Percentiles rank a stretch among this genome's conserved stretches.
These are phyloP conservation scores for Sextonia rubra DNA, from an alignment of 164 flowering plant genomes.

Conservation along the genomic window DNA sequence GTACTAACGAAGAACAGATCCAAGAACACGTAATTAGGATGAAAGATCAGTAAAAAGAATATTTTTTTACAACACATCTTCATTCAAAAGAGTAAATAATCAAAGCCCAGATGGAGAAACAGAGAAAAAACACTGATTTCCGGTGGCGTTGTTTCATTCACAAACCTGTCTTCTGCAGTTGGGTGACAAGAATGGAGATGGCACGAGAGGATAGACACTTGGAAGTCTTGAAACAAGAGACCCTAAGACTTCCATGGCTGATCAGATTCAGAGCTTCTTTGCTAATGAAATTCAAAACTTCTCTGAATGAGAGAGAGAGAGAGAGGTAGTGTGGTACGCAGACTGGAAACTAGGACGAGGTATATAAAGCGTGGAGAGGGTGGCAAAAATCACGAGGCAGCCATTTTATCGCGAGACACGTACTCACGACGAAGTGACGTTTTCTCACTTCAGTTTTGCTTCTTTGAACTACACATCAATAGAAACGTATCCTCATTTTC, in stretches of 20 bases:
- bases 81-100: background rate
- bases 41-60: too few species aligned
- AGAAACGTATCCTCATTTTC: too few species aligned
- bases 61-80: background rate
- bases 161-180: constrained; percentile 32
- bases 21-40: background rate
- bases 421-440: background rate
- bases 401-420: constrained; percentile 1
- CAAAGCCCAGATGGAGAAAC: background rate
- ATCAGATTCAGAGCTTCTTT: background rate
- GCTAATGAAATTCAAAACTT: background rate
- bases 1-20: background rate
- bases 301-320: constrained; percentile 5
- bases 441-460: background rate
- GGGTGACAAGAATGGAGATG: constrained; percentile 10
- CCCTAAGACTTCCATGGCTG: constrained; percentile 31
- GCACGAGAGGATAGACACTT: constrained; percentile 13
- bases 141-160: background rate
- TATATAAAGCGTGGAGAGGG: background rate
- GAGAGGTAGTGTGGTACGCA: background rate
- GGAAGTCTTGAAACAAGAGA: constrained; percentile 11
- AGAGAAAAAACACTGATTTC: background rate
- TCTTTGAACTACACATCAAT: too few species aligned
- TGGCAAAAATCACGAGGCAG: background rate
- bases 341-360: constrained; percentile 1